Percentiles rank a stretch among this genome's conserved stretches.
phyloP scores from a whole-genome alignment of 2,329 filamentous ascomycete genomes.

The Xylariaceae sp. region DNA sequence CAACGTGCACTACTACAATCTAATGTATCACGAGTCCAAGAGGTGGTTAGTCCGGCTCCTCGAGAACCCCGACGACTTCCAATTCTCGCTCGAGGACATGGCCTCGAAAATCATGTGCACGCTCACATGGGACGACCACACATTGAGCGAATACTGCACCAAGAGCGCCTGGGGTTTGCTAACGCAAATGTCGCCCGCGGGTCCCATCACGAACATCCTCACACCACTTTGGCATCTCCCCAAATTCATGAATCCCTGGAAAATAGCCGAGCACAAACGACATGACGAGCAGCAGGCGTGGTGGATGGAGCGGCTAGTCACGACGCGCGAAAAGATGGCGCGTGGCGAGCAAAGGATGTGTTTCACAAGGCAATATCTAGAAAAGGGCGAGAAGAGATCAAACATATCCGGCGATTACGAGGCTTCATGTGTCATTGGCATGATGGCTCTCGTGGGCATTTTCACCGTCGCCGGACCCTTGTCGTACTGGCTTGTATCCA shows the following conservation, averaged over 20 bases:
- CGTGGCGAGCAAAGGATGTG: slow-evolving; percentile 38
- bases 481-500: slow-evolving; percentile 38
- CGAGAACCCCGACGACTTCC: slow-evolving; percentile 47
- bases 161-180: slow-evolving; percentile 53
- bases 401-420: slow-evolving; percentile 31
- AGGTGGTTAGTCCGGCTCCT: slow-evolving; percentile 48
- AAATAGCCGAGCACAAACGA: slow-evolving; percentile 47
- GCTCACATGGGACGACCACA: slow-evolving; percentile 50
- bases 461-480: slow-evolving; percentile 36
- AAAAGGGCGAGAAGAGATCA: slow-evolving; percentile 31
- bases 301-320: slow-evolving; percentile 46
- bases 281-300: slow-evolving; percentile 50
- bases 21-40: slow-evolving; percentile 51
- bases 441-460: slow-evolving; percentile 37
- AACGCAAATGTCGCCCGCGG: slow-evolving; percentile 55
- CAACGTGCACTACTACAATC: slow-evolving; percentile 31
- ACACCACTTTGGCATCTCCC: slow-evolving; percentile 53
- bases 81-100: slow-evolving; percentile 51
- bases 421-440: slow-evolving; percentile 33
- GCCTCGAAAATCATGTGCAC: slow-evolving; percentile 54
- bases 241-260: slow-evolving; percentile 49
- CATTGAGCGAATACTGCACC: slow-evolving; percentile 44
- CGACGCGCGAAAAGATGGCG: slow-evolving; percentile 37
- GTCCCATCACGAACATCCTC: slow-evolving; percentile 53
- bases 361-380: slow-evolving; percentile 40